Evolutionary conservation across 345 rosid species (phyloP).

Genomic region (Noccaea caerulescens): DNA sequence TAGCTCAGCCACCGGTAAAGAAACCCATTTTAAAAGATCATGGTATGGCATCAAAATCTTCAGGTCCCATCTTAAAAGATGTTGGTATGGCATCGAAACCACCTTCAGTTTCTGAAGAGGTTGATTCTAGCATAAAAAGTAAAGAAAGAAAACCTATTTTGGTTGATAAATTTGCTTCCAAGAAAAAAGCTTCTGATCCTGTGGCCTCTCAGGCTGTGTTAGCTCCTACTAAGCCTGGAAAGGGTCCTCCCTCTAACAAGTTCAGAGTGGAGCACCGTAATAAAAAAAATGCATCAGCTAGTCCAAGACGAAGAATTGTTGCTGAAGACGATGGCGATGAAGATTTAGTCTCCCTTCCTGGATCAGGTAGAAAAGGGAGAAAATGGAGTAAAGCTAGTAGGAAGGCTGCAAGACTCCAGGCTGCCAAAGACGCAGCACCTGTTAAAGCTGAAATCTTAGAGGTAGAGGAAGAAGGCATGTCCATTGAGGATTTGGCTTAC

Average conservation of each 20-base stretch:
- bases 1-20: constrained; percentile 55
- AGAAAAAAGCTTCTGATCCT: constrained; percentile 76
- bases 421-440: constrained; percentile 95
- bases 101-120: constrained; percentile 45
- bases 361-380: constrained; percentile 87
- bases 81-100: constrained; percentile 65
- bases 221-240: constrained; percentile 78
- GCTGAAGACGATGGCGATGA: constrained; percentile 67
- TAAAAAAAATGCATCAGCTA: constrained; percentile 61
- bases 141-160: constrained; percentile 85
- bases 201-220: constrained; percentile 64
- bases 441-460: constrained; percentile 94
- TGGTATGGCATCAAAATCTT: constrained; percentile 61
- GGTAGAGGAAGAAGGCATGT: constrained; percentile 90
- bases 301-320: constrained; percentile 63
- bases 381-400: constrained; percentile 98
- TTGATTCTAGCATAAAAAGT: constrained; percentile 51
- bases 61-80: constrained; percentile 77
- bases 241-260: constrained; percentile 76
- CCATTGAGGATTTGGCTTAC: constrained; percentile 85
- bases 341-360: constrained; percentile 62
- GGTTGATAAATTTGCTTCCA: constrained; percentile 89
- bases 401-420: constrained; percentile 89
- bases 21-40: constrained; percentile 86
- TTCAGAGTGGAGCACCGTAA: constrained; percentile 68